Base-by-base conservation (phyloP, 2,329 filamentous ascomycete genomes). In the Penicillium sp. region DNA sequence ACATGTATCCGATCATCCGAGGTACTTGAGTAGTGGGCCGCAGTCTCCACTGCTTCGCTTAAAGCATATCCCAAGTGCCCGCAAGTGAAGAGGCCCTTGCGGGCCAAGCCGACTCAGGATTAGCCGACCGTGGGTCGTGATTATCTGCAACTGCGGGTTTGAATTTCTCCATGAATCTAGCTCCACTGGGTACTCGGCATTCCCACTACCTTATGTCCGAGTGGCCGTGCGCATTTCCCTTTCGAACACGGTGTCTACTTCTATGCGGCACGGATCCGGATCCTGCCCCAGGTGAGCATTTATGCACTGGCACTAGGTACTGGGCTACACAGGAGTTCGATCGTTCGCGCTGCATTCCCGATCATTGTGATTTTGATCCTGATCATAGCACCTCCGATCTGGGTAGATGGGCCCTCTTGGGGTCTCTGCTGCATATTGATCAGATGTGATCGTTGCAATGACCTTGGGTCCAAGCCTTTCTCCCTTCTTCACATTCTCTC, bases 21-120 rank as follows among this genome's bases (percentile, higher is more conserved):
- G 38, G 33, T 44, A 49, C 51, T 48, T 46, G 44, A 23, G 1
- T 15, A 42, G 59, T 60, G 58, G 57, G 28, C 52, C 60, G 51
- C 4, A 15, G 43, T 42, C 47, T 54, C 61, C 61, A 63, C 60
- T 54, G 46, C 55, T 64, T 64, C 58, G 56, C 60, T 55, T 61
- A 26, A 26, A 60, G 49, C 58, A 63, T 61, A 63, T 58, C n/a
- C n/a, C 41, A 51, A 44, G 39, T 39, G 51, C 31, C 46, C 49
- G 23, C 33, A 41, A 42, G 49, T 53, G 44, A 49, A 28, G 54
- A 49, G 34, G 51, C 48, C 56, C 53, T 61, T 58, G 60, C 61
- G 61, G 61, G 55, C 46, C 54, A 59, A 56, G 47, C 60, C 57
- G 61, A 59, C 58, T 45, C 29, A 28, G 31, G 44, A 47, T 58